phyloP scores from a whole-genome alignment of 2,329 filamentous ascomycete genomes.

The Didymella glomerata region DNA sequence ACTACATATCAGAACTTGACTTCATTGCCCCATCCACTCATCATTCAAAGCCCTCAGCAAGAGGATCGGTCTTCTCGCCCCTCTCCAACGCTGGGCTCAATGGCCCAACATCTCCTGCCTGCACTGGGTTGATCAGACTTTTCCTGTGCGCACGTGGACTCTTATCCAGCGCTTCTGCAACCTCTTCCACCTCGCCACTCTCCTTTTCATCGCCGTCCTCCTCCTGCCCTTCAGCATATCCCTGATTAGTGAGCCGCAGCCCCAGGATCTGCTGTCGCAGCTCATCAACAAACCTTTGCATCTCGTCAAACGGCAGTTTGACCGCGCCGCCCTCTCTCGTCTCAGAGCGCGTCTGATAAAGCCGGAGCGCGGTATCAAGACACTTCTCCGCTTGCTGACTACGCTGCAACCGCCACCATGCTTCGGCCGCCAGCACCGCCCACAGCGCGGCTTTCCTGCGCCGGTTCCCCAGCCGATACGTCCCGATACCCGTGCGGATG shows the following conservation, averaged over 20 bases:
- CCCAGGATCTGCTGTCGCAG: slow-evolving; percentile 69
- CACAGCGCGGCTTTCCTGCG: slow-evolving; percentile 88
- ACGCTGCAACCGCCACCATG: slow-evolving; percentile 81
- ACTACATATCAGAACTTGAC: slow-evolving; percentile 4
- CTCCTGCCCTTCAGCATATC: slow-evolving; percentile 51
- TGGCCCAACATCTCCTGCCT: slow-evolving; percentile 38
- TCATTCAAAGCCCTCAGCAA: slow-evolving; percentile 46
- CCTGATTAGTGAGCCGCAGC: slow-evolving; percentile 50
- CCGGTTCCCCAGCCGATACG: slow-evolving; percentile 73
- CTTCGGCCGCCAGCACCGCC: slow-evolving; percentile 82
- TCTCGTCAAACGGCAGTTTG: slow-evolving; percentile 59
- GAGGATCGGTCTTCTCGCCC: slow-evolving; percentile 34
- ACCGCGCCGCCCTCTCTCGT: slow-evolving; percentile 18
- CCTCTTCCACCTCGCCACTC: slow-evolving; percentile 44
- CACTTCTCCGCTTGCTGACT: slow-evolving; percentile 80
- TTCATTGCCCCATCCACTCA: slow-evolving; percentile 5
- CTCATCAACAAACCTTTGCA: slow-evolving; percentile 71
- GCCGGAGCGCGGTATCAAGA: slow-evolving; percentile 71
- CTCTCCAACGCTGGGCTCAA: slow-evolving; percentile 44
- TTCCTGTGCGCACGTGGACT: slow-evolving; percentile 53
- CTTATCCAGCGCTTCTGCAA: slow-evolving; percentile 48
- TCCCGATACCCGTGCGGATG: slow-evolving; percentile 73
- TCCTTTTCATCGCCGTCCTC: slow-evolving; percentile 28
- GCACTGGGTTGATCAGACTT: slow-evolving; percentile 50
- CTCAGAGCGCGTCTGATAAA: slow-evolving; percentile 58